Conservation (phyloP, 768 basidiomycete species). For the Tephrocybe sp. region DNA sequence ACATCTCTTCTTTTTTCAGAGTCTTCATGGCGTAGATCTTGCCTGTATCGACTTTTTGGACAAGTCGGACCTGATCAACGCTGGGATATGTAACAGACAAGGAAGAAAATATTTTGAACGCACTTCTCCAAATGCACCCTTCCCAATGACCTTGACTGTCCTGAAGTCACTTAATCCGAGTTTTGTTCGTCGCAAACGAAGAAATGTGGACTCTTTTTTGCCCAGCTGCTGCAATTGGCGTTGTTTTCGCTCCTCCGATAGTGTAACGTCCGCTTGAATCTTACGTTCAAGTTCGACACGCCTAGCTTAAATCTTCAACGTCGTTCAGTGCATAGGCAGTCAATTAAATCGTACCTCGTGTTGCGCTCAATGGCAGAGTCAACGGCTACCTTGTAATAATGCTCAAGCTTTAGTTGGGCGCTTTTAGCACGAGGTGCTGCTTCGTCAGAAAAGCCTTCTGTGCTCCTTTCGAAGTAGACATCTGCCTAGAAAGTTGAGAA, state of each 20-base stretch:
- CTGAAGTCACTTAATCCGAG: constrained; percentile 90
- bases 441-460: constrained; percentile 73
- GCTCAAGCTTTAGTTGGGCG: constrained; percentile 93
- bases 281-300: constrained; percentile 86
- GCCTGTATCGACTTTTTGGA: constrained; percentile 95
- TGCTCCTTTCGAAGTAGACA: constrained; percentile 88
- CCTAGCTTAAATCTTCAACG: constrained; percentile 35
- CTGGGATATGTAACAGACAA: background rate
- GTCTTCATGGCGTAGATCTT: constrained; percentile 99
- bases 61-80: constrained; percentile 68
- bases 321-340: background rate
- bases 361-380: constrained; percentile 95
- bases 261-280: constrained; percentile 63
- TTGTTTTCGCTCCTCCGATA: constrained; percentile 83
- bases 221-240: constrained; percentile 81
- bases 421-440: constrained; percentile 81
- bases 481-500: constrained; percentile 41
- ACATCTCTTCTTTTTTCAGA: constrained; percentile 95
- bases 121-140: constrained; percentile 98
- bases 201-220: constrained; percentile 84
- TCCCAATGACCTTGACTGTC: constrained; percentile 98
- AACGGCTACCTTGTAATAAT: constrained; percentile 96
- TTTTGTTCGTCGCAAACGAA: constrained; percentile 85
- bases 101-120: constrained; percentile 17
- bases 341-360: constrained; percentile 54